Evolutionary conservation across 306 rosid species (phyloP), one percentile per base, ranked within the genome.

Genomic region (Hippophae rhamnoides): DNA sequence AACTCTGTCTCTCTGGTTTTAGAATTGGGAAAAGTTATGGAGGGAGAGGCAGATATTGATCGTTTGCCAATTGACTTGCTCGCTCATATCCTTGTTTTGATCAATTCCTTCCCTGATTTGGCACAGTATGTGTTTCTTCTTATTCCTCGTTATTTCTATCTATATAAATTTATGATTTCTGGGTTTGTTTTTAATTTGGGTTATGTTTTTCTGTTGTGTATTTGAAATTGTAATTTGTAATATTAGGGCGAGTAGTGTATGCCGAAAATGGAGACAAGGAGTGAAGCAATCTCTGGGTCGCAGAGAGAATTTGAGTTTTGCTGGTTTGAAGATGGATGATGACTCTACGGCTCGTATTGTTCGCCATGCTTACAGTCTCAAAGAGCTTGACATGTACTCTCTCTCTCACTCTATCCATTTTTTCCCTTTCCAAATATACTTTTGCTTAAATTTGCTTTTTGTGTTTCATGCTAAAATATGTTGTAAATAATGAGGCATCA

Each of bases 311-410:
- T 74, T 93, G 57, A 84, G 90, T 72, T 85, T 92, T 76, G 89
- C 90, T 10, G 95, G 93, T 69, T 82, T 86, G 86, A 83, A 77
- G 61, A 92, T 92, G 99, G 96, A 92, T 46, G 96, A 92, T 72
- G 85, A 88, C 43, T 85, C 96, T 72, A 82, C 85, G 0, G 81
- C 93, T 62, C 93, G 96, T 69, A 72, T 88, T 7, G 87, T 92
- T 78, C 78, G 64, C 61, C 74, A 67, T 69, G 96, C 99, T 18
- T 83, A 85, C 77, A 80, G 78, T 69, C 89, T 92, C 76, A 84
- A 53, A 57, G 81, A 82, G 57, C 86, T 92, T 9, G 85, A 88
- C 66, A 88, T 88, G 96, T 83, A 61, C 9, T 38, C 72, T 48
- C 0, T 8, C 31, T 6, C 3, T 50, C 26, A 47, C n/a, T 12